phyloP scores from a whole-genome alignment of 2,329 filamentous ascomycete genomes.

The Xylariaceae sp. region DNA sequence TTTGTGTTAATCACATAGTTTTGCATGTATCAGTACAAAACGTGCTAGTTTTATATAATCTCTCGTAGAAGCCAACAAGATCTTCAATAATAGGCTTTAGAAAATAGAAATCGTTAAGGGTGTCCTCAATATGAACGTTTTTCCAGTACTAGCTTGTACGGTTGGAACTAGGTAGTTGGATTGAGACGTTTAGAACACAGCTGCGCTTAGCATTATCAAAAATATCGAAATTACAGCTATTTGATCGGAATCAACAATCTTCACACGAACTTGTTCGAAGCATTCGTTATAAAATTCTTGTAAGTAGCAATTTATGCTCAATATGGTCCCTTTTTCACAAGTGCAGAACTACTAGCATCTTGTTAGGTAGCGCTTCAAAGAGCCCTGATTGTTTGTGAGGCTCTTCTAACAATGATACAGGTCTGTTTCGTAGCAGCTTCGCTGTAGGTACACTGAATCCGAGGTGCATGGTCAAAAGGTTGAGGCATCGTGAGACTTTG shows the following conservation, averaged over 20 bases:
- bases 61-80: neutral
- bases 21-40: neutral
- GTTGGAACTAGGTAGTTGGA: neutral
- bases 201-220: neutral
- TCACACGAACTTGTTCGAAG: neutral
- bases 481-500: too few relatives aligned
- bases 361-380: too few relatives aligned
- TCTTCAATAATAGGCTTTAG: neutral
- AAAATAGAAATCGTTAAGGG: neutral
- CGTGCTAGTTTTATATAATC: neutral
- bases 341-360: too few relatives aligned
- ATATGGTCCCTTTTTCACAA: too few relatives aligned
- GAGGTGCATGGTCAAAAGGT: too few relatives aligned
- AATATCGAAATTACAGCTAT: neutral
- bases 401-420: too few relatives aligned
- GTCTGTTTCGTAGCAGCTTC: too few relatives aligned
- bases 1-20: neutral
- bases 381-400: too few relatives aligned
- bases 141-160: constrained; percentile 2
- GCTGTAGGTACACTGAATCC: too few relatives aligned
- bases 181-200: neutral
- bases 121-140: neutral
- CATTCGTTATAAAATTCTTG: neutral
- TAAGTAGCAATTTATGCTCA: too few relatives aligned
- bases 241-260: neutral